phyloP scores from a whole-genome alignment of 257 asterid genomes.

The Orobanche coerulescens region DNA sequence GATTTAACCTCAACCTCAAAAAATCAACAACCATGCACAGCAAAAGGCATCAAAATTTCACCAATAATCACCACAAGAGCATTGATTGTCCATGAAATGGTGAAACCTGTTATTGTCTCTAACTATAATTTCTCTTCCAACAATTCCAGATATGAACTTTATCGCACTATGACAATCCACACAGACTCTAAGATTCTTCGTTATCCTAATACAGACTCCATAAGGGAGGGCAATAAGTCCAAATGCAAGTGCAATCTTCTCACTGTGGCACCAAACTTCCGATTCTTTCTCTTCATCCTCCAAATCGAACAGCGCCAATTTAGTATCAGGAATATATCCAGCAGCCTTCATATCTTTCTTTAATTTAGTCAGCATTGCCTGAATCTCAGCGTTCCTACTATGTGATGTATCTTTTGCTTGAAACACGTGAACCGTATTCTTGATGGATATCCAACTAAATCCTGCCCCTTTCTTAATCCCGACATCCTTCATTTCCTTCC shows the following conservation, averaged over 20 bases:
- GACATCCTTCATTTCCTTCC: slow-evolving; percentile 70
- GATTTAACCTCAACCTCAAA: too few species aligned
- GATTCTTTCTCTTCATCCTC: slow-evolving; percentile 89
- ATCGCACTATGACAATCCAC: slow-evolving; percentile 89
- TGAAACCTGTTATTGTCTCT: slow-evolving; percentile 78
- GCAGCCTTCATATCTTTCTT: slow-evolving; percentile 59
- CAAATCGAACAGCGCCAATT: slow-evolving; percentile 58
- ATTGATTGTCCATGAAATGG: slow-evolving; percentile 44
- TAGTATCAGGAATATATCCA: slow-evolving; percentile 64
- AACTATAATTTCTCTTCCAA: slow-evolving; percentile 59
- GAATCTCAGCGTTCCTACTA: slow-evolving; percentile 55
- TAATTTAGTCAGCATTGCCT: slow-evolving; percentile 46
- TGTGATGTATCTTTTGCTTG: slow-evolving; percentile 74
- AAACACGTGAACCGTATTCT: slow-evolving; percentile 57
- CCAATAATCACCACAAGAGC: slow-evolving; percentile 89
- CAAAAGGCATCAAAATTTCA: too few species aligned
- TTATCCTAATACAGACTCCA: slow-evolving; percentile 68
- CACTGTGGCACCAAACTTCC: slow-evolving; percentile 82
- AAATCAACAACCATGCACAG: too few species aligned
- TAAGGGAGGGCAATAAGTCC: slow-evolving; percentile 70
- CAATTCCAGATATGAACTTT: slow-evolving; percentile 64
- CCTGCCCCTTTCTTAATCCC: slow-evolving; percentile 82
- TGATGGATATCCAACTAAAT: slow-evolving; percentile 71
- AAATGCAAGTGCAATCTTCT: slow-evolving; percentile 82
- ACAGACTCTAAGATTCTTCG: slow-evolving; percentile 76